Conservation (phyloP, 2,329 filamentous ascomycete genomes). For the Drechslerella coelobrocha region DNA sequence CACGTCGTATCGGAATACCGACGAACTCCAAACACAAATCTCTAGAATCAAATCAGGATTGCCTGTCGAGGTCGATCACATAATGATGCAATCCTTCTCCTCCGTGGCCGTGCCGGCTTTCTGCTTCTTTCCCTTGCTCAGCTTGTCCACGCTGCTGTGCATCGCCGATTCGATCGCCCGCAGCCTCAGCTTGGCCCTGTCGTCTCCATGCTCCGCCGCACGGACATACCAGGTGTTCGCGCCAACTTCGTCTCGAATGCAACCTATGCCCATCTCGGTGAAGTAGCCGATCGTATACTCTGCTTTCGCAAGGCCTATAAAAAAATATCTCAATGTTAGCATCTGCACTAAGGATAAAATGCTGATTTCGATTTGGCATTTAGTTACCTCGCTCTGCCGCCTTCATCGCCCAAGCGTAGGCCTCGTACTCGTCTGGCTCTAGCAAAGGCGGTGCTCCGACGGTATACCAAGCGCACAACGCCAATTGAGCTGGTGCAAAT, state of each 20-base stretch:
- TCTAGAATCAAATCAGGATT: too few species aligned
- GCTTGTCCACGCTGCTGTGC: slow-evolving; percentile 60
- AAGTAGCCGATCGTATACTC: slow-evolving; percentile 97
- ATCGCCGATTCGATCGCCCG: slow-evolving; percentile 86
- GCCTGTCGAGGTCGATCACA: slow-evolving; percentile 18
- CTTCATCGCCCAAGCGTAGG: slow-evolving; percentile 91
- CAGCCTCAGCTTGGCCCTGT: slow-evolving; percentile 84
- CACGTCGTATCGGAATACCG: too few species aligned
- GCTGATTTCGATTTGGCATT: background rate
- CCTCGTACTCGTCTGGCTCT: slow-evolving; percentile 93
- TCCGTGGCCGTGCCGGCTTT: slow-evolving; percentile 28
- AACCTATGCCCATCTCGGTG: slow-evolving; percentile 97
- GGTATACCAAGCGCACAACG: slow-evolving; percentile 97
- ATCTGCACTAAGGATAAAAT: slow-evolving; percentile 3
- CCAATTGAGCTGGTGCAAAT: slow-evolving; percentile 93
- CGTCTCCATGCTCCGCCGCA: slow-evolving; percentile 89
- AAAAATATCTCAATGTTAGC: slow-evolving; percentile 12
- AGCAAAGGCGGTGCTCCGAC: slow-evolving; percentile 89
- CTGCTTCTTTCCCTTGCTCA: slow-evolving; percentile 44
- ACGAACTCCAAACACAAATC: too few species aligned
- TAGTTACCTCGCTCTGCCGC: slow-evolving; percentile 82
- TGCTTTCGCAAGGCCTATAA: slow-evolving; percentile 67
- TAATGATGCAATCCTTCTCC: slow-evolving; percentile 46
- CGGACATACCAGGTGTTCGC: slow-evolving; percentile 99
- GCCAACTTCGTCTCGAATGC: slow-evolving; percentile 89